Percentiles rank a stretch among this genome's conserved stretches.
phyloP scores from a whole-genome alignment of 805 yeast genomes.

The Nakazawaea pomicola region DNA sequence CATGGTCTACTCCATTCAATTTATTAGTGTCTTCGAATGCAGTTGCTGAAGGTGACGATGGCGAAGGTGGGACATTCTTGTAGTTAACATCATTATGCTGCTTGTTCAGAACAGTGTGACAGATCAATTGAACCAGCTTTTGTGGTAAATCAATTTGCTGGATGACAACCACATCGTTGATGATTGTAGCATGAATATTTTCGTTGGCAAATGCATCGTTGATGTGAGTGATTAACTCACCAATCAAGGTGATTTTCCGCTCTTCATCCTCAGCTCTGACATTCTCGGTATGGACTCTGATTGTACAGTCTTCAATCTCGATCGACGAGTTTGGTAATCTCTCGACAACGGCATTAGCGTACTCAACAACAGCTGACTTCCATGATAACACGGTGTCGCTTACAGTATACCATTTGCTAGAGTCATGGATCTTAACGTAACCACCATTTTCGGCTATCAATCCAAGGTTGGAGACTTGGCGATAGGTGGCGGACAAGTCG shows the following conservation, averaged over 20 bases:
- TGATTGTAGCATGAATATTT: slow-evolving; percentile 73
- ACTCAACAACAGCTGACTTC: slow-evolving; percentile 52
- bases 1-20: slow-evolving; percentile 8
- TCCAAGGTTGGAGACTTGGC: slow-evolving; percentile 67
- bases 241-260: slow-evolving; percentile 63
- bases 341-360: slow-evolving; percentile 60
- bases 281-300: slow-evolving; percentile 70
- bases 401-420: slow-evolving; percentile 56
- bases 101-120: slow-evolving; percentile 30
- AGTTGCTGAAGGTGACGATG: slow-evolving; percentile 15
- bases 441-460: slow-evolving; percentile 91
- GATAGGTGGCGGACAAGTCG: slow-evolving; percentile 63
- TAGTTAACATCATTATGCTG: slow-evolving; percentile 10
- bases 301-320: slow-evolving; percentile 69
- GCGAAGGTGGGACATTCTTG: slow-evolving; percentile 18
- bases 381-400: slow-evolving; percentile 50
- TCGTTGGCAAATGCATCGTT: slow-evolving; percentile 65
- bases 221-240: slow-evolving; percentile 80
- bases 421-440: slow-evolving; percentile 51
- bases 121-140: slow-evolving; percentile 51
- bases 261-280: slow-evolving; percentile 57
- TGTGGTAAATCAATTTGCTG: slow-evolving; percentile 58
- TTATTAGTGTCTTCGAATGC: slow-evolving; percentile 15
- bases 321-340: slow-evolving; percentile 76
- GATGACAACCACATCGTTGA: slow-evolving; percentile 63